Evolutionary conservation across 306 rosid species (phyloP).

Genomic region (Vicia villosa): DNA sequence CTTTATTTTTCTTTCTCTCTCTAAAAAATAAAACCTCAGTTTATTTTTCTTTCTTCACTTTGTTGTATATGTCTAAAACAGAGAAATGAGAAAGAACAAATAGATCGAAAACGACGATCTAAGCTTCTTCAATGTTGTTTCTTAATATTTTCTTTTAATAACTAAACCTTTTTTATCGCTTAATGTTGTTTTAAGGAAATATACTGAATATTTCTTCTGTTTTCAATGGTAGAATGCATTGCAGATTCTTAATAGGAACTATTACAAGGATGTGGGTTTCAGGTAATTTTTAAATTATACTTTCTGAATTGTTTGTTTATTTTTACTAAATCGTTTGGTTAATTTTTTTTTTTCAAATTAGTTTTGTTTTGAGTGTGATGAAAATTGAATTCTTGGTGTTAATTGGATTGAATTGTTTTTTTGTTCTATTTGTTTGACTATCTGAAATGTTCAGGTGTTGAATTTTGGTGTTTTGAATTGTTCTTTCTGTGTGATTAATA

Average conservation of each 20-base stretch:
- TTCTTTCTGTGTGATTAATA: conserved; percentile 5
- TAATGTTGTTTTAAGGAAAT: conserved; percentile 31
- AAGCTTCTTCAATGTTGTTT: conserved; percentile 64
- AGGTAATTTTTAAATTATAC: conserved; percentile 68
- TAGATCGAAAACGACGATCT: conserved; percentile 96
- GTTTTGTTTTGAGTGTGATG: conserved; percentile 32
- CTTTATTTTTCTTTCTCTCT: conserved; percentile 39
- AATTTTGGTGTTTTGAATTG: conserved; percentile 33
- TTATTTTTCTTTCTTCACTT: conserved; percentile 32
- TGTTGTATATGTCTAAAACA: conserved; percentile 37
- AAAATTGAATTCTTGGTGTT: conserved; percentile 34
- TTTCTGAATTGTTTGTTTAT: conserved; percentile 25
- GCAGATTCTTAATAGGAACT: conserved; percentile 48
- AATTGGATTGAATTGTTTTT: conserved; percentile 26
- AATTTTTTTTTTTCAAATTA: conserved; percentile 14
- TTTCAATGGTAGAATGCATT: conserved; percentile 48
- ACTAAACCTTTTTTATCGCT: conserved; percentile 30
- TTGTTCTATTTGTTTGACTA: conserved; percentile 13
- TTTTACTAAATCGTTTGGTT: too few species aligned
- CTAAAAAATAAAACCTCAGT: conserved; percentile 32
- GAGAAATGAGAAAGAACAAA: conserved; percentile 50
- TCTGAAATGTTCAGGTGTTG: conserved; percentile 26
- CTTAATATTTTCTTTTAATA: conserved; percentile 44
- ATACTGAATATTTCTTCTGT: conserved; percentile 27
- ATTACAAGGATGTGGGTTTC: conserved; percentile 68